Percentiles rank a stretch among this genome's conserved stretches.
These are phyloP conservation scores for Geranium incanum DNA, from an alignment of 441 rosid species.

Conservation along the genomic window DNA sequence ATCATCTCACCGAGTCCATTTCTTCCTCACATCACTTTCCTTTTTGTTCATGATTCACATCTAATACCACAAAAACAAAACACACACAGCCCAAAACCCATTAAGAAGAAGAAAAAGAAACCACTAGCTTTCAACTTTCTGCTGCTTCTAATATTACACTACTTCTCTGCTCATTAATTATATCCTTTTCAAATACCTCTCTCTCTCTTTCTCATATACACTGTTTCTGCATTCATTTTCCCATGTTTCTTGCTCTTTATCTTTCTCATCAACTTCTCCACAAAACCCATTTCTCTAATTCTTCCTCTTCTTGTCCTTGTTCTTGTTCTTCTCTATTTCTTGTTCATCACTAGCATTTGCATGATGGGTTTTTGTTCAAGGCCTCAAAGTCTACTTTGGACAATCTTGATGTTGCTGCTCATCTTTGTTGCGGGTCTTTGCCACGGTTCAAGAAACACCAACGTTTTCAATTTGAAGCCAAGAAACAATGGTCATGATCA, in stretches of 20 bases:
- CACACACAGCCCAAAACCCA: background rate
- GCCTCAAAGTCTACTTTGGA: background rate
- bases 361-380: slow-evolving; percentile 12
- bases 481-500: background rate
- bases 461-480: slow-evolving; percentile 6
- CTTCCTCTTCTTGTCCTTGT: background rate
- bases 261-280: background rate
- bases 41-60: background rate
- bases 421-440: background rate
- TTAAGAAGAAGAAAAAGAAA: background rate
- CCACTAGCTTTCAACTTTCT: slow-evolving; percentile 6
- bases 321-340: background rate
- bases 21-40: background rate
- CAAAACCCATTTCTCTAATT: background rate
- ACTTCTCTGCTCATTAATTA: background rate
- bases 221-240: background rate
- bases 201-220: background rate
- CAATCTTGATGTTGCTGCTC: background rate
- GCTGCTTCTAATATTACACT: slow-evolving; percentile 2
- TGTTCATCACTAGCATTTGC: background rate
- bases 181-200: background rate
- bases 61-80: background rate
- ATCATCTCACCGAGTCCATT: background rate
- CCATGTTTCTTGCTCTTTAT: background rate
- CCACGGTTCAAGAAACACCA: slow-evolving; percentile 16